These are phyloP conservation scores for Bryum argenteum DNA, from an alignment of 225 moss, liverwort and hornwort genomes.

Conservation along the genomic window DNA sequence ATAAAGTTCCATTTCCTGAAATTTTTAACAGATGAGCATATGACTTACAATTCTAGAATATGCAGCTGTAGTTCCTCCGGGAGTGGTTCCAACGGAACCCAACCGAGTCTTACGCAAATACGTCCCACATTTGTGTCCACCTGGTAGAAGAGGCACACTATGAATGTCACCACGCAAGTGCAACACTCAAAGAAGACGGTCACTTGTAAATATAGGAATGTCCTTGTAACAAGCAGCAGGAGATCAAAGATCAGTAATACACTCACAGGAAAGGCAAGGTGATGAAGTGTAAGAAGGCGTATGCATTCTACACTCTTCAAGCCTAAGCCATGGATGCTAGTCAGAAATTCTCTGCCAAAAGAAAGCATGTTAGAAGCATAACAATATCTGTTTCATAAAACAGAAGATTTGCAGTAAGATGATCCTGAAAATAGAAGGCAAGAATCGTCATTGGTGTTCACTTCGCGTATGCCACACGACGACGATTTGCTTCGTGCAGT, in stretches of 20 bases:
- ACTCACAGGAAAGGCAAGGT: constrained; percentile 92
- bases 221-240: background rate
- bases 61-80: constrained; percentile 74
- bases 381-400: background rate
- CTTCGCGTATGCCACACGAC: background rate
- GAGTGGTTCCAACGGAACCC: constrained; percentile 88
- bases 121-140: constrained; percentile 97
- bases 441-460: background rate
- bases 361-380: background rate
- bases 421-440: background rate
- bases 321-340: constrained; percentile 81
- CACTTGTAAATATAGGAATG: background rate
- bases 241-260: constrained; percentile 6
- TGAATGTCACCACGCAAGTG: background rate
- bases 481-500: background rate
- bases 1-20: background rate
- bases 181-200: background rate
- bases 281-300: constrained; percentile 81
- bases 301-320: constrained; percentile 96
- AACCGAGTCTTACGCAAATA: constrained; percentile 88
- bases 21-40: background rate
- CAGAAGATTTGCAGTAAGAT: background rate
- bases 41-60: constrained; percentile 81
- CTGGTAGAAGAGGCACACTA: constrained; percentile 27
- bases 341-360: constrained; percentile 65